A percentile compares a stretch with the other conserved stretches of the same genome.
Conservation (phyloP, 306 rosid species). For the Pterocarpus santalinus region DNA sequence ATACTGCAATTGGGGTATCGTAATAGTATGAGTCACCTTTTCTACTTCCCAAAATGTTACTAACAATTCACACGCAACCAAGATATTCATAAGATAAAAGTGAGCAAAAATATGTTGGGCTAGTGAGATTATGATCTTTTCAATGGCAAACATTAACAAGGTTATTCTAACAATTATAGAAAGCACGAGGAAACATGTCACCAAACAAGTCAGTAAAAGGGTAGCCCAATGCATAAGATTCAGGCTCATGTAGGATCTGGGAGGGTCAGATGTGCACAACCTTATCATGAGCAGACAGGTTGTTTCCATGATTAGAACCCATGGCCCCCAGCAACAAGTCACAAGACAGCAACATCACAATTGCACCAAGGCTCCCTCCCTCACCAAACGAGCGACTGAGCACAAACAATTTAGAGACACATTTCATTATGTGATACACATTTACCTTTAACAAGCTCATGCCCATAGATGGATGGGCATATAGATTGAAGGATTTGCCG, state of each 20-base stretch:
- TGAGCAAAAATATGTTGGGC: slow-evolving; percentile 21
- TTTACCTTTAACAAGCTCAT: slow-evolving; percentile 95
- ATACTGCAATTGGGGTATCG: slow-evolving; percentile 15
- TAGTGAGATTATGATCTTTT: slow-evolving; percentile 20
- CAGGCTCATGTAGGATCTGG: neutral
- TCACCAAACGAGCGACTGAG: slow-evolving; percentile 12
- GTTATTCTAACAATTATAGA: slow-evolving; percentile 19
- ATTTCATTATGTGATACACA: slow-evolving; percentile 28
- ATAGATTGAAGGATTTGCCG: slow-evolving; percentile 89
- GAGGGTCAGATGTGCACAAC: slow-evolving; percentile 7
- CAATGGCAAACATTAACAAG: slow-evolving; percentile 32
- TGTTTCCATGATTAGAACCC: slow-evolving; percentile 27
- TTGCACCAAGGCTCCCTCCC: neutral
- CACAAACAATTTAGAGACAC: slow-evolving; percentile 30
- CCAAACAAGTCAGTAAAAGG: slow-evolving; percentile 18
- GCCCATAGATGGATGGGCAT: slow-evolving; percentile 98
- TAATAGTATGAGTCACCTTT: slow-evolving; percentile 17
- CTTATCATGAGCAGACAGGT: slow-evolving; percentile 17
- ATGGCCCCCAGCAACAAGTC: slow-evolving; percentile 34
- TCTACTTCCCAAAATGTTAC: slow-evolving; percentile 32
- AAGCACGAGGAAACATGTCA: slow-evolving; percentile 30
- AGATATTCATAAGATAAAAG: slow-evolving; percentile 21
- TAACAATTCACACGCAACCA: slow-evolving; percentile 26
- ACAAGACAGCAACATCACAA: slow-evolving; percentile 1
- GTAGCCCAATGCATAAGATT: slow-evolving; percentile 24